Evolutionary conservation across 495 filamentous ascomycete genomes (phyloP).

Genomic region (Penicillium steckii): DNA sequence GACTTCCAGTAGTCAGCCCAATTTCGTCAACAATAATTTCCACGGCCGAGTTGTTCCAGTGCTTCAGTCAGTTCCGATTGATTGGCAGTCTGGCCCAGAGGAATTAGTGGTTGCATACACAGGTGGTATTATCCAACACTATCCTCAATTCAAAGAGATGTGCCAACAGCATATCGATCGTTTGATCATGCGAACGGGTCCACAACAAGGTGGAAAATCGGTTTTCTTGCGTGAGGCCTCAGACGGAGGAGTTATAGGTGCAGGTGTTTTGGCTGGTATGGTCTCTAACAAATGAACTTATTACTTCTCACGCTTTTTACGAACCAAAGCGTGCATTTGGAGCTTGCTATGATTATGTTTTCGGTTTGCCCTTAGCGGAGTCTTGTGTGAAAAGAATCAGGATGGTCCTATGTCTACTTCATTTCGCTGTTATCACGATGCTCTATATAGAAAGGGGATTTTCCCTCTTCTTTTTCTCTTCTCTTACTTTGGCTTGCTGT

Average conservation of each 20-base stretch:
- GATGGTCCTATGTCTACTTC: not conserved
- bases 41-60: constrained; percentile 48
- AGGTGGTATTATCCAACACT: constrained; percentile 74
- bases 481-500: no score
- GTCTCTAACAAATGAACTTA: constrained; percentile 29
- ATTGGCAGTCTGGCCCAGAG: constrained; percentile 51
- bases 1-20: constrained; percentile 3
- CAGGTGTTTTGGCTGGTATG: constrained; percentile 71
- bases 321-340: not conserved
- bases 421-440: not conserved
- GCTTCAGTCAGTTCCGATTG: constrained; percentile 33
- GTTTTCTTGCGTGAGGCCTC: constrained; percentile 68
- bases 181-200: constrained; percentile 58
- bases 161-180: constrained; percentile 67
- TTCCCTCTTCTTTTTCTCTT: no score
- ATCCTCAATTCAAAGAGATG: constrained; percentile 68
- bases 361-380: not conserved
- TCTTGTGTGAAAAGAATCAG: constrained; percentile 8
- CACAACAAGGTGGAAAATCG: constrained; percentile 51
- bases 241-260: constrained; percentile 75
- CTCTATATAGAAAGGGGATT: constrained; percentile 18
- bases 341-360: constrained; percentile 3
- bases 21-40: constrained; percentile 11
- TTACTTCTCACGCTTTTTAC: not conserved
- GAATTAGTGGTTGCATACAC: constrained; percentile 76